A percentile compares a stretch with the other conserved stretches of the same genome.
These are phyloP conservation scores for Calonectria honghensis DNA, from an alignment of 2,329 filamentous ascomycete species.

Conservation along the genomic window DNA sequence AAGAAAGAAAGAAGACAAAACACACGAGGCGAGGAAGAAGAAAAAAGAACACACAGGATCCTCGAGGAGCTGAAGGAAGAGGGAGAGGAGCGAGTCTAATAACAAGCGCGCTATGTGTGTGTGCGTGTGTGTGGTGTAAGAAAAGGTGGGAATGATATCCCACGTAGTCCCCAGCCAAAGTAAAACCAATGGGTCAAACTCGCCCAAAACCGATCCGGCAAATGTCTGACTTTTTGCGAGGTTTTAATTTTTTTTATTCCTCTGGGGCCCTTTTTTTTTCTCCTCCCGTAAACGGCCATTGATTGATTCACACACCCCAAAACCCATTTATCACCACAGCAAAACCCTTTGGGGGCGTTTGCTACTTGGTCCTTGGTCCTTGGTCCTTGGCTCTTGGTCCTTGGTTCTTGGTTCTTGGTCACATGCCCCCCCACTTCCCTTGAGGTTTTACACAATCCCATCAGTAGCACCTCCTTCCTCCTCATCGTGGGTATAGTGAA, in stretches of 20 bases:
- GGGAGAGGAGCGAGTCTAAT: constrained; percentile 16
- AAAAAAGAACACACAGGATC: constrained; percentile 5
- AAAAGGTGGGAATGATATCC: constrained; percentile 29
- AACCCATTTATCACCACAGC: background rate
- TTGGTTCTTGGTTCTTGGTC: background rate
- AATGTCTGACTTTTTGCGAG: constrained; percentile 22
- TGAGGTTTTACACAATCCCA: background rate
- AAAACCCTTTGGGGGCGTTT: background rate
- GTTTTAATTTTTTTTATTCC: constrained; percentile 10
- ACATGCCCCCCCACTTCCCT: background rate
- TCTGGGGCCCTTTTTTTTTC: background rate
- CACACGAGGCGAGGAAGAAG: background rate
- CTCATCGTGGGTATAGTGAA: background rate
- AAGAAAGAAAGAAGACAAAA: background rate
- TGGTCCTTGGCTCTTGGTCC: no score
- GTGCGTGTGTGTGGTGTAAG: constrained; percentile 26
- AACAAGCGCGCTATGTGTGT: constrained; percentile 20
- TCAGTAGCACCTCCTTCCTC: background rate
- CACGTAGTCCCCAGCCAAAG: constrained; percentile 22
- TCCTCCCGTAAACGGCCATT: background rate
- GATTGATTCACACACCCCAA: background rate
- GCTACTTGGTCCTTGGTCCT: background rate
- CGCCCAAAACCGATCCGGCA: background rate
- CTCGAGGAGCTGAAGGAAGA: constrained; percentile 18
- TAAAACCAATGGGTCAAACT: constrained; percentile 26